Conservation (phyloP, 139 green algal genomes). For the Astrephomene gubernaculifera region DNA sequence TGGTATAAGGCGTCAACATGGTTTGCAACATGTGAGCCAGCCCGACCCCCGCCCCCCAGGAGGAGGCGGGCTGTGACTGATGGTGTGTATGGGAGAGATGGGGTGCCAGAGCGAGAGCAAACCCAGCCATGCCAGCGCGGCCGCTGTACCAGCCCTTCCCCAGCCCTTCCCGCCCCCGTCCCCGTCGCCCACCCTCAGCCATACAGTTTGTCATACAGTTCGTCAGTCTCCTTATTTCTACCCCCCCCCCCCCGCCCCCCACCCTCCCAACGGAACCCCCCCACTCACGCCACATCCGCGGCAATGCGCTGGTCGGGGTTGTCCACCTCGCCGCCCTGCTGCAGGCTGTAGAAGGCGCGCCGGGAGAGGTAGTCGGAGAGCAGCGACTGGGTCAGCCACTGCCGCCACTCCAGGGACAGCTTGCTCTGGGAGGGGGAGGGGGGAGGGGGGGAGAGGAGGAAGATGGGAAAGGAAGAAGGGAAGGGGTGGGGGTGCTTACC, state of each 20-base stretch:
- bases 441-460: background rate
- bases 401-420: conserved; percentile 94
- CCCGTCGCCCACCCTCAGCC: too few species aligned
- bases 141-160: too few species aligned
- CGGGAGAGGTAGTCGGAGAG: conserved; percentile 89
- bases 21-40: too few species aligned
- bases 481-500: background rate
- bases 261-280: background rate
- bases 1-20: too few species aligned
- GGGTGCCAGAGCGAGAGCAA: too few species aligned
- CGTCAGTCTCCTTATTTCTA: too few species aligned
- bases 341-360: conserved; percentile 93
- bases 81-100: too few species aligned
- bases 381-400: conserved; percentile 92
- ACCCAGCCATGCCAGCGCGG: too few species aligned
- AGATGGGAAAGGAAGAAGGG: background rate
- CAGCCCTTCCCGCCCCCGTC: too few species aligned
- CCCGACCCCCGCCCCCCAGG: too few species aligned
- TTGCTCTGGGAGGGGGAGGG: conserved; percentile 61
- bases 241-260: background rate
- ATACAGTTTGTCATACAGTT: too few species aligned
- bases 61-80: too few species aligned
- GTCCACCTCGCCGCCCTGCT: conserved; percentile 77
- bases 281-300: conserved; percentile 75
- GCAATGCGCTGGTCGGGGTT: conserved; percentile 95